A percentile compares a stretch with the other conserved stretches of the same genome.
phyloP scores from a whole-genome alignment of 768 basidiomycete genomes.

The Hygrophorus pudorinus region DNA sequence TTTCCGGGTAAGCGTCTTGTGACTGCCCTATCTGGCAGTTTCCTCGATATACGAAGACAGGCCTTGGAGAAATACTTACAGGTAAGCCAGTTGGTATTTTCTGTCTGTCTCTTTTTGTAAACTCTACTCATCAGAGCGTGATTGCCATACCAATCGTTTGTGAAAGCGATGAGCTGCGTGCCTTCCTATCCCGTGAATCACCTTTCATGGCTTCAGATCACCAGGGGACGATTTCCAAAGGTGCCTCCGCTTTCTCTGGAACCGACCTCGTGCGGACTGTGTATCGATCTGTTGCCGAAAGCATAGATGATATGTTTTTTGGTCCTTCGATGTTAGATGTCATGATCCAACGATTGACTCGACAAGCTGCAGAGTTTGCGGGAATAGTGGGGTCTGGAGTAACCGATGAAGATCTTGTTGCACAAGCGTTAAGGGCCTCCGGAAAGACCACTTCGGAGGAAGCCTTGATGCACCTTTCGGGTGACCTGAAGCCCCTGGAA shows the following conservation, averaged over 20 bases:
- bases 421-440: slow-evolving; percentile 64
- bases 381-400: slow-evolving; percentile 73
- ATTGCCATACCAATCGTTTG: slow-evolving; percentile 68
- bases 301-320: slow-evolving; percentile 96
- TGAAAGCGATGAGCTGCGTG: slow-evolving; percentile 71
- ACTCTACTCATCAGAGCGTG: slow-evolving; percentile 39
- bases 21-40: slow-evolving; percentile 74
- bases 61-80: slow-evolving; percentile 88
- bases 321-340: slow-evolving; percentile 94
- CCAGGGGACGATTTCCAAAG: slow-evolving; percentile 26
- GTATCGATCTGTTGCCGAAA: slow-evolving; percentile 86
- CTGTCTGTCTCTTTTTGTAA: not conserved
- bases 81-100: slow-evolving; percentile 32
- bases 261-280: slow-evolving; percentile 76
- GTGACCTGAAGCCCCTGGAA: slow-evolving; percentile 71
- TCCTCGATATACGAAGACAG: slow-evolving; percentile 70
- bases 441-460: slow-evolving; percentile 60
- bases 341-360: slow-evolving; percentile 82
- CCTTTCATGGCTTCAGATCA: slow-evolving; percentile 59
- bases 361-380: slow-evolving; percentile 83
- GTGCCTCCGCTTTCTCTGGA: slow-evolving; percentile 43
- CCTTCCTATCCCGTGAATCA: slow-evolving; percentile 82
- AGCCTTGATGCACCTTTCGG: slow-evolving; percentile 60
- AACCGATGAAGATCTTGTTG: slow-evolving; percentile 77
- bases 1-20: slow-evolving; percentile 94